These are phyloP conservation scores for Eustoma russellianum DNA, from an alignment of 257 asterid genomes.

Conservation along the genomic window DNA sequence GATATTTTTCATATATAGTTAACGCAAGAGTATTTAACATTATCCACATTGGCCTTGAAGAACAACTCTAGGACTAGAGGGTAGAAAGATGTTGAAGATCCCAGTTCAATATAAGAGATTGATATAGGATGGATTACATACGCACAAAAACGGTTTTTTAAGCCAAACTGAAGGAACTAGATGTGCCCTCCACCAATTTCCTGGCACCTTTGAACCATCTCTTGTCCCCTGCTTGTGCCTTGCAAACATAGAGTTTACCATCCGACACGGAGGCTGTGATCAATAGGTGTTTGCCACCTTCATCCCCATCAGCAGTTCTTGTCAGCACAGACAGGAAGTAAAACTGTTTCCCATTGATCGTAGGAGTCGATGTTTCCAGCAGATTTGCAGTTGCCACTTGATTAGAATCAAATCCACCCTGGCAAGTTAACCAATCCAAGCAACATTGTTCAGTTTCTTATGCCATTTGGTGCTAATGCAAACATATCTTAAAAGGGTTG, in stretches of 20 bases:
- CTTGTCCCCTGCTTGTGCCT: conserved; percentile 98
- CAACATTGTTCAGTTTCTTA: too few species aligned
- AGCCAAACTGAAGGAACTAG: conserved; percentile 75
- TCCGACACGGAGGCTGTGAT: conserved; percentile 52
- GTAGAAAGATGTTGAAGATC: conserved; percentile 1
- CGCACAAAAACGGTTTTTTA: conserved; percentile 19
- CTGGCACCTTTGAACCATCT: conserved; percentile 96
- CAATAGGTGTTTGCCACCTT: conserved; percentile 85
- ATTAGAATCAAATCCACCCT: conserved; percentile 88
- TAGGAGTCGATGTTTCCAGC: conserved; percentile 54
- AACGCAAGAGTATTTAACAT: not conserved
- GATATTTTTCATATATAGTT: too few species aligned
- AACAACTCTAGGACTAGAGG: not conserved
- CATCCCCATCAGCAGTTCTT: conserved; percentile 88
- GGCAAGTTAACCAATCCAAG: not conserved
- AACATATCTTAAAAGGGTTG: too few species aligned
- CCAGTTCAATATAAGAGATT: conserved; percentile 8
- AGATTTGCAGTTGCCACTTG: conserved; percentile 80
- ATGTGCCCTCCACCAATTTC: conserved; percentile 67
- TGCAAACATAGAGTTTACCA: conserved; percentile 84
- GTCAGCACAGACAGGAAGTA: conserved; percentile 59
- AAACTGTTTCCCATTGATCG: conserved; percentile 41
- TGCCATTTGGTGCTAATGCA: too few species aligned
- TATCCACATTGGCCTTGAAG: conserved; percentile 16
- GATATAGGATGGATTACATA: conserved; percentile 15